These are phyloP conservation scores for Hyaloscypha bicolor DNA, from an alignment of 495 filamentous ascomycete genomes.

Conservation along the genomic window DNA sequence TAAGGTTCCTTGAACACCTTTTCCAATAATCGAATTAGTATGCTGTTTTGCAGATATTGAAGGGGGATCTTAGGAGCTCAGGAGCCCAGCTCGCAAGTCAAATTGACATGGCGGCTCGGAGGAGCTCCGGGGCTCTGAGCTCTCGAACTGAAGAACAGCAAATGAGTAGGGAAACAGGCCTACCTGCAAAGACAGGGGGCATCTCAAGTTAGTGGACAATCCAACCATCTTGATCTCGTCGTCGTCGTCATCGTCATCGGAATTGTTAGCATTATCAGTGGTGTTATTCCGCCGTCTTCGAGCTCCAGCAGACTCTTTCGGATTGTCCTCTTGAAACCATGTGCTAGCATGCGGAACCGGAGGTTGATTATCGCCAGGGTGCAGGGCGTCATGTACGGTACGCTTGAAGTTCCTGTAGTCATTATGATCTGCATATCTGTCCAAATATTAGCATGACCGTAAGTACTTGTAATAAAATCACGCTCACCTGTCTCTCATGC, in stretches of 20 bases:
- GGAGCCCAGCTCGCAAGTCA: no score
- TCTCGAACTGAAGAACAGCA: no score
- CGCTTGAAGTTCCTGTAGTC: slow-evolving; percentile 78
- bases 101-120: no score
- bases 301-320: slow-evolving; percentile 23
- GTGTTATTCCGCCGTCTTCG: slow-evolving; percentile 29
- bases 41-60: no score
- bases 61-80: no score
- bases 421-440: slow-evolving; percentile 70
- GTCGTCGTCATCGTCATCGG: slow-evolving; percentile 49
- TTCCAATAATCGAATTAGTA: no score
- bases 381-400: slow-evolving; percentile 73
- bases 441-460: slow-evolving; percentile 8
- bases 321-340: slow-evolving; percentile 35
- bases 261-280: slow-evolving; percentile 17
- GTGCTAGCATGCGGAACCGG: slow-evolving; percentile 57
- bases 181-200: slow-evolving; percentile 73
- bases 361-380: slow-evolving; percentile 64
- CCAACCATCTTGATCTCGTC: slow-evolving; percentile 77
- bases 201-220: slow-evolving; percentile 71
- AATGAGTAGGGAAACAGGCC: no score
- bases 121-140: no score
- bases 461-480: background rate
- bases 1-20: slow-evolving; percentile 65
- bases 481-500: slow-evolving; percentile 39